phyloP scores from a whole-genome alignment of 768 basidiomycete genomes.

The Mycena leptocephala region DNA sequence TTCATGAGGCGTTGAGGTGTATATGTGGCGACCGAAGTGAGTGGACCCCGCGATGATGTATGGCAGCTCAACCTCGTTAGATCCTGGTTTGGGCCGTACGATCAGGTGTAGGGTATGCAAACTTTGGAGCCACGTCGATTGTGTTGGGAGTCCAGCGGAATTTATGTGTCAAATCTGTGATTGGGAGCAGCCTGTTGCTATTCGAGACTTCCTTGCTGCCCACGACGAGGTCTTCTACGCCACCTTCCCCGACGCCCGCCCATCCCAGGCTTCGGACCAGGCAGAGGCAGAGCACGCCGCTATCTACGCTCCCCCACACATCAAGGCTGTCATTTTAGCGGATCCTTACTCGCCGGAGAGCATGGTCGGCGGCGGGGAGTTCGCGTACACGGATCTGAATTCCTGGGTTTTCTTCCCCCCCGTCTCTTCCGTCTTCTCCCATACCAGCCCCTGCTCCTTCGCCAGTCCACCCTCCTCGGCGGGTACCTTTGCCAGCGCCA shows the following conservation, averaged over 20 bases:
- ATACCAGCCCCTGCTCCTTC: neutral
- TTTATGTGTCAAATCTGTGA: too few species aligned
- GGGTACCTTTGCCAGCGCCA: too few species aligned
- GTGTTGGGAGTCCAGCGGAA: too few species aligned
- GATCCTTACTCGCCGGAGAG: neutral
- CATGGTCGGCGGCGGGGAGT: neutral
- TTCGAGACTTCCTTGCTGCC: neutral
- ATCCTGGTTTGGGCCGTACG: too few species aligned
- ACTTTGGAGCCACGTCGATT: too few species aligned
- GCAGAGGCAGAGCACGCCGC: constrained; percentile 3
- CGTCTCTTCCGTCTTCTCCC: neutral
- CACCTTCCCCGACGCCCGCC: constrained; percentile 23
- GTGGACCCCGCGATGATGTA: too few species aligned
- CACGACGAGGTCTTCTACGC: constrained; percentile 28
- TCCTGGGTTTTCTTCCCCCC: neutral
- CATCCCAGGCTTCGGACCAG: neutral
- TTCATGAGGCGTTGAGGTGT: neutral
- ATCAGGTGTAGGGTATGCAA: too few species aligned
- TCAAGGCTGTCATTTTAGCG: neutral
- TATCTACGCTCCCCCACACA: neutral
- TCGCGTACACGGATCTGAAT: neutral
- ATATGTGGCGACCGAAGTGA: neutral
- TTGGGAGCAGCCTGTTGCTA: neutral
- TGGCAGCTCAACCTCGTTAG: too few species aligned
- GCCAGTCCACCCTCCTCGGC: too few species aligned